A percentile compares a stretch with the other conserved stretches of the same genome.
Conservation (phyloP, 495 filamentous ascomycete species). For the Xylaria venustula region DNA sequence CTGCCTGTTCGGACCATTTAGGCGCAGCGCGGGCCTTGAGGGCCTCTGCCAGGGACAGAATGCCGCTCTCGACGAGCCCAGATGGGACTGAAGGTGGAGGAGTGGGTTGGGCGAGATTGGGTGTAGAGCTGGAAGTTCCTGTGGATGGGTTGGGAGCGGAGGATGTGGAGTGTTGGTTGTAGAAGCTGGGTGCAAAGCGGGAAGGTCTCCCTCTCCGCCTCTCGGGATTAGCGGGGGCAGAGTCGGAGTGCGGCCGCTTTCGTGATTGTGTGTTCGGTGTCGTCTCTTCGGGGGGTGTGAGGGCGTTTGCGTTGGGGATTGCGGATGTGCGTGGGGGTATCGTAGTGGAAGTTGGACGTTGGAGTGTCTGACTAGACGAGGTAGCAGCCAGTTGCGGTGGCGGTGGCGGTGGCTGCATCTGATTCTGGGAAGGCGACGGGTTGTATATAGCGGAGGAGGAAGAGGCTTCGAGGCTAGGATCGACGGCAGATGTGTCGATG, state of each 20-base stretch:
- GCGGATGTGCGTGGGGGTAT: slow-evolving; percentile 33
- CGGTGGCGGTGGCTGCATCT: slow-evolving; percentile 16
- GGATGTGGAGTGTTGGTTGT: slow-evolving; percentile 20
- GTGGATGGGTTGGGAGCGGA: slow-evolving; percentile 12
- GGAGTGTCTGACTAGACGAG: slow-evolving; percentile 18
- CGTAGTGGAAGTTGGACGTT: slow-evolving; percentile 26
- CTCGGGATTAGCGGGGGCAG: slow-evolving; percentile 26
- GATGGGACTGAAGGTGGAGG: slow-evolving; percentile 6
- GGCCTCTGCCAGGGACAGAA: slow-evolving; percentile 35
- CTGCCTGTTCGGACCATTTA: slow-evolving; percentile 47
- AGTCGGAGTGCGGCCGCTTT: slow-evolving; percentile 25
- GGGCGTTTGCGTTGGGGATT: slow-evolving; percentile 34
- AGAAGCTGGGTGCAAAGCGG: slow-evolving; percentile 30
- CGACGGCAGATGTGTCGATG: slow-evolving; percentile 18
- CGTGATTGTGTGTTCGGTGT: slow-evolving; percentile 29
- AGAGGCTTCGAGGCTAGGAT: slow-evolving; percentile 22
- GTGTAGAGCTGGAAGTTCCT: slow-evolving; percentile 3
- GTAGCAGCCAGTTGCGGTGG: slow-evolving; percentile 8
- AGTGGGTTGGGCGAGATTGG: not conserved
- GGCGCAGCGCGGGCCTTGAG: slow-evolving; percentile 27
- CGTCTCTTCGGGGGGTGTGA: slow-evolving; percentile 51
- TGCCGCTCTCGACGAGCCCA: slow-evolving; percentile 25
- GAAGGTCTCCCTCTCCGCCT: slow-evolving; percentile 44
- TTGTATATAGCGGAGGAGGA: slow-evolving; percentile 12
- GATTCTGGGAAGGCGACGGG: slow-evolving; percentile 22